phyloP scores from a whole-genome alignment of 768 basidiomycete genomes.

The Galerina sulciceps region DNA sequence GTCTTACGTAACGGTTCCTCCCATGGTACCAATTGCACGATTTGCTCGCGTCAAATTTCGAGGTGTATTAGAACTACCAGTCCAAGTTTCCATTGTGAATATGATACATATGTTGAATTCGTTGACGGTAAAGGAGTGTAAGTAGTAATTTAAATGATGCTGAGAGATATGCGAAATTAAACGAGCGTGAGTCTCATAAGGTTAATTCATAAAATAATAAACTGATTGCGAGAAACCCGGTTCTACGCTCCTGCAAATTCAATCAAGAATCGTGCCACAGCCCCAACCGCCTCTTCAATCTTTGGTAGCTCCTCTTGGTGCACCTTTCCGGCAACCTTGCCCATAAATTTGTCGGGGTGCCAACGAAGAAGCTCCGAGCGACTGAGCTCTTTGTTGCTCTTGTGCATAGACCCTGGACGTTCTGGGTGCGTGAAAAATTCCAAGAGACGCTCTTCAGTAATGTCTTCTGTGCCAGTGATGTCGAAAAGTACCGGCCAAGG shows the following conservation, averaged over 20 bases:
- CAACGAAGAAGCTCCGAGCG: conserved; percentile 53
- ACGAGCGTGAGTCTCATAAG: no score
- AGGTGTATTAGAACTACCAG: no score
- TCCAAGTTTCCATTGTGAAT: no score
- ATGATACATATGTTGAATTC: no score
- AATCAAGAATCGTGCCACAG: conserved; percentile 44
- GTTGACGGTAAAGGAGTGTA: no score
- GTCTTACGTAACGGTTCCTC: no score
- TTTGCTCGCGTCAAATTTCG: no score
- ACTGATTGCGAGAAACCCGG: no score
- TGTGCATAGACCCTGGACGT: conserved; percentile 30
- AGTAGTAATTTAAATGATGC: no score
- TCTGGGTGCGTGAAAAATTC: conserved; percentile 45
- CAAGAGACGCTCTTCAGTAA: conserved; percentile 36
- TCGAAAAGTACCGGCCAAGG: conserved; percentile 48
- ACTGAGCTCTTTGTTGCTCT: conserved; percentile 37
- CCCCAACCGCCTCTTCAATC: conserved; percentile 40
- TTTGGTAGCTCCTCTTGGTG: conserved; percentile 30
- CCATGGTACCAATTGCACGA: no score
- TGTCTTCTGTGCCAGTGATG: conserved; percentile 27
- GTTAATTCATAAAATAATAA: no score
- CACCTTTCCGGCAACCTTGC: conserved; percentile 38
- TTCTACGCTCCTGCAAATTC: neutral
- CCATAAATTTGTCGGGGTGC: conserved; percentile 60
- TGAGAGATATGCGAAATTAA: no score